These are phyloP conservation scores for Alternaria gansuensis DNA, from an alignment of 2,329 filamentous ascomycete genomes.

Conservation along the genomic window DNA sequence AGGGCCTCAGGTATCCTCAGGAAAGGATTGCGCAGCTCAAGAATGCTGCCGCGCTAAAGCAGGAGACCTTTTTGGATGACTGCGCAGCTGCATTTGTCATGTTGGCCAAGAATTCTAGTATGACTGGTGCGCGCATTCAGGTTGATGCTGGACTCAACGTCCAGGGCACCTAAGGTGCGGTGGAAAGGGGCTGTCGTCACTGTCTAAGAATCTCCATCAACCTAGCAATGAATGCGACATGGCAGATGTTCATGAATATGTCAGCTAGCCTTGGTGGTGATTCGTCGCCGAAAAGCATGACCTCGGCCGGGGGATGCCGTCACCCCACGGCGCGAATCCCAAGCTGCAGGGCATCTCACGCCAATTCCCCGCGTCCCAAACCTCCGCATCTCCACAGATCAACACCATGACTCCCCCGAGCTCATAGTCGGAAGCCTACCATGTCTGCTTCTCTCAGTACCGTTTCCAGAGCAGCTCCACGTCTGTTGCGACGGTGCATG, in stretches of 20 bases:
- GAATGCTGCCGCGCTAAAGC: conserved; percentile 68
- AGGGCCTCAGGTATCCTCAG: conserved; percentile 65
- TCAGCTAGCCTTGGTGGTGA: not conserved
- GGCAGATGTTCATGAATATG: not conserved
- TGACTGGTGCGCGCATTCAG: conserved; percentile 59
- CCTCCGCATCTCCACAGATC: conserved; percentile 24
- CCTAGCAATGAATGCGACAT: not conserved
- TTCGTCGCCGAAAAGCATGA: conserved; percentile 11
- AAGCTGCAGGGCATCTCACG: conserved; percentile 10
- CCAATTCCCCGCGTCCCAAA: conserved; percentile 15
- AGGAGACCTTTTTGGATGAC: conserved; percentile 63
- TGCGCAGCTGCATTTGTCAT: conserved; percentile 65
- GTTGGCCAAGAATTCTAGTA: conserved; percentile 63
- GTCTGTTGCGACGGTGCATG: conserved; percentile 29
- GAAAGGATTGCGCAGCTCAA: conserved; percentile 65
- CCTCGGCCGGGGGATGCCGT: conserved; percentile 14
- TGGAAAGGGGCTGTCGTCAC: not conserved
- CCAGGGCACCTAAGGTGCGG: conserved; percentile 29
- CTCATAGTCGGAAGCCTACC: conserved; percentile 15
- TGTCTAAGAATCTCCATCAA: not conserved
- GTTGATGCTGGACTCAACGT: conserved; percentile 52
- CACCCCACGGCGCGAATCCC: conserved; percentile 14
- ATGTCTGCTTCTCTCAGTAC: conserved; percentile 32
- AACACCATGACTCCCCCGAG: conserved; percentile 17
- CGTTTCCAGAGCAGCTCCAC: conserved; percentile 23